Conservation (phyloP, 345 rosid genomes). For the Salix suchowensis region DNA sequence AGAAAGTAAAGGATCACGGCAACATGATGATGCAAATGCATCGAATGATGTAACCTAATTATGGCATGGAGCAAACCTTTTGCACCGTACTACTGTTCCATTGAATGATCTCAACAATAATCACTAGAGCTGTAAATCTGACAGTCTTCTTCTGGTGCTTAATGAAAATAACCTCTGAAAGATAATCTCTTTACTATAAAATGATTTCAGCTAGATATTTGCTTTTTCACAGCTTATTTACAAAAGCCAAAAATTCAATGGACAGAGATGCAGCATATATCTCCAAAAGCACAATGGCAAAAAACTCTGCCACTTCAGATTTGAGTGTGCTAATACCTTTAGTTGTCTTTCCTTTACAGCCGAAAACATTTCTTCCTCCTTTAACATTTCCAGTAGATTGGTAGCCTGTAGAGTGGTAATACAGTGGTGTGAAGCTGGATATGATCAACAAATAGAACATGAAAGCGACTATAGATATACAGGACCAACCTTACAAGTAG, state of each 20-base stretch:
- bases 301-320: neutral
- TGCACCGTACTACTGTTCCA: neutral
- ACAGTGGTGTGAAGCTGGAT: constrained; percentile 7
- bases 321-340: constrained; percentile 41
- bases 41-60: neutral
- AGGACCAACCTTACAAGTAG: constrained; percentile 72
- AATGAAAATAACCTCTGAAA: neutral
- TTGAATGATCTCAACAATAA: neutral
- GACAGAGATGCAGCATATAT: neutral
- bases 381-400: constrained; percentile 83
- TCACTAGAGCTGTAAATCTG: neutral
- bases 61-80: neutral
- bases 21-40: neutral
- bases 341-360: constrained; percentile 64
- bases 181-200: neutral
- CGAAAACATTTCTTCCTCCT: constrained; percentile 86
- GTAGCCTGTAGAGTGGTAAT: constrained; percentile 49
- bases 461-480: neutral
- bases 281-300: constrained; percentile 1
- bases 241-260: neutral
- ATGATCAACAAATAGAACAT: neutral
- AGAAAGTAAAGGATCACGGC: neutral
- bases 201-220: neutral
- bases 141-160: neutral
- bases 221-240: neutral